Percentiles rank a stretch among this genome's conserved stretches.
phyloP scores from a whole-genome alignment of 768 basidiomycete species.

The Hypsizygus marmoreus region DNA sequence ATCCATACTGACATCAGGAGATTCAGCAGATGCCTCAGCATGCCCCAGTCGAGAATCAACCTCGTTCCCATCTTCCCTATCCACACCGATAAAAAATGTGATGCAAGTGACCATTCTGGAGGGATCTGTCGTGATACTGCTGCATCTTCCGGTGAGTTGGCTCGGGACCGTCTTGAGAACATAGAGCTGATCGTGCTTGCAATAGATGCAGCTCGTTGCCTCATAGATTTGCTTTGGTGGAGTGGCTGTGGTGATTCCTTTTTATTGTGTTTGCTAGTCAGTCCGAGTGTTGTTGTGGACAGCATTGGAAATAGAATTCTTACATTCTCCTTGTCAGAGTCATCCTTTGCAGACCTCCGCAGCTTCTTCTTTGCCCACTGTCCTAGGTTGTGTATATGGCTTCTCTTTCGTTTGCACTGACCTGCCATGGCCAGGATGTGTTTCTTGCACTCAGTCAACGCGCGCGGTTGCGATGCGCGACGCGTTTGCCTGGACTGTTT shows the following conservation, averaged over 20 bases:
- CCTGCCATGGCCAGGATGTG: no score
- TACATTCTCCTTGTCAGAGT: constrained; percentile 2
- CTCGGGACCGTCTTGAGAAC: constrained; percentile 1
- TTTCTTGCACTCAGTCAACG: no score
- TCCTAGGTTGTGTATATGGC: neutral
- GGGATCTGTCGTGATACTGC: neutral
- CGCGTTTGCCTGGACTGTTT: no score
- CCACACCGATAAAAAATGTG: neutral
- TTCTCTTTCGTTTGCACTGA: neutral
- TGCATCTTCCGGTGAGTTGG: neutral
- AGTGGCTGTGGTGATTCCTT: neutral
- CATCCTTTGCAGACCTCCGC: neutral
- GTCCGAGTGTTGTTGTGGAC: no score
- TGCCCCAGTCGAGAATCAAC: no score
- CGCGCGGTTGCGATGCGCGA: no score
- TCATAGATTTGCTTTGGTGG: neutral
- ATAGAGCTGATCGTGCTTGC: neutral
- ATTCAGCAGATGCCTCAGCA: no score
- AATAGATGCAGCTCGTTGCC: neutral
- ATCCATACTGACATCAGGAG: no score
- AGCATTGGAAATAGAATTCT: neutral
- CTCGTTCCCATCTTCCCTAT: no score
- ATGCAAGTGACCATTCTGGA: neutral
- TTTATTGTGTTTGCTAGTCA: neutral
- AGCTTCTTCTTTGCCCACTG: neutral